Evolutionary conservation across 805 yeast species (phyloP), one percentile per base, ranked within the genome.

Genomic region (Hanseniaspora meyeri): DNA sequence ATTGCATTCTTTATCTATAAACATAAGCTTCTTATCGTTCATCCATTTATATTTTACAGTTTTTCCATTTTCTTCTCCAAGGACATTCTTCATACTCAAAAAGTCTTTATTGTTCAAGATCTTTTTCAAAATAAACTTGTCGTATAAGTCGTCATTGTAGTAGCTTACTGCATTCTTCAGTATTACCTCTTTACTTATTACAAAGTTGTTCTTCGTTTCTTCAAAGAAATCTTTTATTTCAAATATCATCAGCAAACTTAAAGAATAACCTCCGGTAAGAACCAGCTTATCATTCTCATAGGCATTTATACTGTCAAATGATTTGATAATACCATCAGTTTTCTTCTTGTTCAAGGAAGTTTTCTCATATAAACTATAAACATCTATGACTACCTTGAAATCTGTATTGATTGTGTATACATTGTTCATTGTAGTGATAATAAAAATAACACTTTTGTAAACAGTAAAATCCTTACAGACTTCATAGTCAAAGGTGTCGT

Each of bases 81-180:
- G 3, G 6, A 37, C 27, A 12, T 53, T 53, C n/a, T n/a, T 24
- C 27, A 53, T 29, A 7, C 20, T 49, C 32, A 53, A 31, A 20
- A 7, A 45, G 2, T 49, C 49, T 4, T 46, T 17, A 31, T 38
- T 38, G 9, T 46, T 16, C n/a, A 19, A 5, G 2, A 40, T 14
- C 20, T 27, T 46, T n/a, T 40, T 53, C 10, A 53, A 46, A 11
- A 53, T 43, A 39, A 53, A 53, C 27, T 53, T 53, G 32, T 53
- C 57, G 46, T 53, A 53, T 4, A 53, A 17, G 5, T 53, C 57
- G 38, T 53, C 57, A 29, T 20, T 34, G n/a, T 46, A 46, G 19
- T 46, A 46, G 12, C 49, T 46, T 12, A 46, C 29, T n/a, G 36
- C 19, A 20, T 46, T 34, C 29, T 32, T 46, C 40, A 46, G 12